phyloP scores from a whole-genome alignment of 805 yeast genomes.

The Nematodospora valgi region DNA sequence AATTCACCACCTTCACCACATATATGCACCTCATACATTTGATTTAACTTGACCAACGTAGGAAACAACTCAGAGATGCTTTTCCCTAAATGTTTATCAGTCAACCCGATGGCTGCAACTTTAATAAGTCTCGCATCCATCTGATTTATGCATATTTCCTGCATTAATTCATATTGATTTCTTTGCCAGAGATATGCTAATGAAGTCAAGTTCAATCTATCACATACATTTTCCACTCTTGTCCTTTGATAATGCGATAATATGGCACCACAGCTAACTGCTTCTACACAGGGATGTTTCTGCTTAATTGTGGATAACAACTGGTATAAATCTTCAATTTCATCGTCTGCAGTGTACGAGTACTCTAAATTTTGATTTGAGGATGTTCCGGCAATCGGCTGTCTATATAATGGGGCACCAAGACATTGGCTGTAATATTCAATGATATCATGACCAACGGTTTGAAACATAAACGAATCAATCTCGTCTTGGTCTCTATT shows the following conservation, averaged over 20 bases:
- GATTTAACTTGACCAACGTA: constrained; percentile 53
- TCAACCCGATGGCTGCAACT: constrained; percentile 89
- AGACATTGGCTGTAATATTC: constrained; percentile 63
- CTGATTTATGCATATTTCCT: constrained; percentile 67
- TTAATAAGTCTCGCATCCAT: constrained; percentile 83
- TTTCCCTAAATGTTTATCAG: constrained; percentile 63
- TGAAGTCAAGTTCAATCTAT: constrained; percentile 61
- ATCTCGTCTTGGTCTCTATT: constrained; percentile 51
- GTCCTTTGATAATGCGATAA: constrained; percentile 93
- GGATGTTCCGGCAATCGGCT: constrained; percentile 59
- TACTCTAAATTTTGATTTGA: constrained; percentile 69
- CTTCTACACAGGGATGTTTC: constrained; percentile 70
- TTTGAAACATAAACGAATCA: constrained; percentile 96
- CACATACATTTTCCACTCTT: constrained; percentile 89
- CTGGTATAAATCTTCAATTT: constrained; percentile 75
- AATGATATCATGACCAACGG: constrained; percentile 87
- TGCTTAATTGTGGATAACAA: constrained; percentile 48
- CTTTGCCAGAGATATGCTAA: constrained; percentile 89
- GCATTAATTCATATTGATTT: constrained; percentile 73
- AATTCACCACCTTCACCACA: constrained; percentile 99
- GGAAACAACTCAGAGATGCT: constrained; percentile 61
- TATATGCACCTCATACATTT: constrained; percentile 75
- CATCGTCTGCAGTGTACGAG: constrained; percentile 65
- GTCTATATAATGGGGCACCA: constrained; percentile 77
- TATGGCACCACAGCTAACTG: constrained; percentile 94